Percentiles rank a stretch among this genome's conserved stretches.
Evolutionary conservation across 805 yeast species (phyloP).

Genomic region (Yarrowia phangngaensis): DNA sequence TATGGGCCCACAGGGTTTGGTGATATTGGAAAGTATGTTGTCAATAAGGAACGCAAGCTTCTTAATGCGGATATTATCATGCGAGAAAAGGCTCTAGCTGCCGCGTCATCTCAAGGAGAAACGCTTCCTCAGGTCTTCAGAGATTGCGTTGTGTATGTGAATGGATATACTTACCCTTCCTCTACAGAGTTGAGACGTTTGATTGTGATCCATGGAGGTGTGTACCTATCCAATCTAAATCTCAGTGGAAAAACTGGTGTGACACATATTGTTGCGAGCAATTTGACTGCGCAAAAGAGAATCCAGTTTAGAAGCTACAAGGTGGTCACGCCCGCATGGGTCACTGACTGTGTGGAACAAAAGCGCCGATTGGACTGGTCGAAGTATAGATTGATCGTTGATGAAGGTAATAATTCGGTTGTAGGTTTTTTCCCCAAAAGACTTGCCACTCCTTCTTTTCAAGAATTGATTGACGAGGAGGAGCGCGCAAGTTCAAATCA

Average conservation of each 20-base stretch:
- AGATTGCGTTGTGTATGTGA: constrained; percentile 69
- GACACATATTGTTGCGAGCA: constrained; percentile 80
- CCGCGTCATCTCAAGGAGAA: constrained; percentile 32
- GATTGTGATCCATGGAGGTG: constrained; percentile 77
- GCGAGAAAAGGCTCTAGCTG: constrained; percentile 42
- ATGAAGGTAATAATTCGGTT: not conserved
- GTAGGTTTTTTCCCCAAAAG: not conserved
- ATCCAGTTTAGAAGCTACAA: constrained; percentile 61
- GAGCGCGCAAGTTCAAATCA: too few relatives aligned
- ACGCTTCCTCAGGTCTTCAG: constrained; percentile 49
- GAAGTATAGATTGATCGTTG: constrained; percentile 43
- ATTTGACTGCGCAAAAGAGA: constrained; percentile 71
- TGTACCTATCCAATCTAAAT: constrained; percentile 45
- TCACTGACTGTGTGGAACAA: constrained; percentile 56
- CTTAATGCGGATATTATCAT: constrained; percentile 46
- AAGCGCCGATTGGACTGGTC: constrained; percentile 62
- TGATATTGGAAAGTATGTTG: constrained; percentile 62
- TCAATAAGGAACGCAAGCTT: constrained; percentile 46
- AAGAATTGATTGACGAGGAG: constrained; percentile 13
- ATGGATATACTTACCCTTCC: constrained; percentile 86
- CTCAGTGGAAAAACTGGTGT: constrained; percentile 58
- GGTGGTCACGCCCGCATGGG: constrained; percentile 83
- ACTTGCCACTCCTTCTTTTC: constrained; percentile 6
- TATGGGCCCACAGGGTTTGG: constrained; percentile 55
- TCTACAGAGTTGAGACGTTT: constrained; percentile 64